Conservation (phyloP, 2,329 filamentous ascomycete genomes). For the Madurella mycetomatis region DNA sequence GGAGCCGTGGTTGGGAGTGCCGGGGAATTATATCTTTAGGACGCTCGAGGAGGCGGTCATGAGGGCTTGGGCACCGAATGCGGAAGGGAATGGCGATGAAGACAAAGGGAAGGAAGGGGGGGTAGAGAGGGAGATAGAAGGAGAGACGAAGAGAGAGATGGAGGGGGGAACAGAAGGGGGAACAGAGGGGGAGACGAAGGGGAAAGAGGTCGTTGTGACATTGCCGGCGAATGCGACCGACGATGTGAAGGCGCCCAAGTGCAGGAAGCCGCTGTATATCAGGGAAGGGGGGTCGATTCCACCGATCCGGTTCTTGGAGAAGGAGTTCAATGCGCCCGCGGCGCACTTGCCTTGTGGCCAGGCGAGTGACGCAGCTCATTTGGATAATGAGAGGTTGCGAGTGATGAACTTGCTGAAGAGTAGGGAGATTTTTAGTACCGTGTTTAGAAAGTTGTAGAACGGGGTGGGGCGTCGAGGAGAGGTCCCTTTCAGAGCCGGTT, state of each 20-base stretch:
- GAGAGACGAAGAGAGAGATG: no score
- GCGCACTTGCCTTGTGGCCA: constrained; percentile 93
- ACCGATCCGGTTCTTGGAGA: constrained; percentile 88
- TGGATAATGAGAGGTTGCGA: constrained; percentile 91
- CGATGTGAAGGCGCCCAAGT: constrained; percentile 31
- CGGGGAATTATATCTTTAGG: constrained; percentile 83
- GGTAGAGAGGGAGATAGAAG: no score
- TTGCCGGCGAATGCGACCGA: constrained; percentile 25
- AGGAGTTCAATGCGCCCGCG: constrained; percentile 85
- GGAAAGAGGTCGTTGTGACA: neutral
- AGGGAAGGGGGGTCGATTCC: constrained; percentile 94
- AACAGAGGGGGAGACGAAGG: no score
- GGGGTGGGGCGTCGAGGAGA: neutral
- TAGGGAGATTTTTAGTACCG: constrained; percentile 81
- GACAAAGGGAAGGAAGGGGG: neutral
- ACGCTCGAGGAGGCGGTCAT: constrained; percentile 83
- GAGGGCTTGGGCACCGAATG: constrained; percentile 64
- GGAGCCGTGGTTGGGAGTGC: constrained; percentile 93
- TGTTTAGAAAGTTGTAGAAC: constrained; percentile 63
- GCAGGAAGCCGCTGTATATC: constrained; percentile 76
- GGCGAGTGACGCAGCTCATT: constrained; percentile 86
- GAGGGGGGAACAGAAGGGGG: no score
- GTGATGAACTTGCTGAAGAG: constrained; percentile 86
- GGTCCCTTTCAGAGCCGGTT: neutral
- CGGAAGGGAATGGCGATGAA: neutral